Base-by-base conservation (phyloP, 2,329 filamentous ascomycete genomes). In the Pseudogymnoascus sp. region DNA sequence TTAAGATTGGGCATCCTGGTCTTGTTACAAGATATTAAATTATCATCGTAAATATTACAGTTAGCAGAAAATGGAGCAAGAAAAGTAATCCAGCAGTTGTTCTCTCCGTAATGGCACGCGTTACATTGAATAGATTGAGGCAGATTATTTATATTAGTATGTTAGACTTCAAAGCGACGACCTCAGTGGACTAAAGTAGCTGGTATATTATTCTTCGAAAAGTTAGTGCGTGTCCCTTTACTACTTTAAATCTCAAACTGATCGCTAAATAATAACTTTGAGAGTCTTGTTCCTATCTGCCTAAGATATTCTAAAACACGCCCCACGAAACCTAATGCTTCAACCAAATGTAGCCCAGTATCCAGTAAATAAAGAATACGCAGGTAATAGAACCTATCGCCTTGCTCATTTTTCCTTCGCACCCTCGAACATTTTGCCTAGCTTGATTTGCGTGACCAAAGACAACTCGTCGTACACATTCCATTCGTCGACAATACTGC, bases 401-500 rank as follows among this genome's bases (percentile, higher is more conserved):
- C 21, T 29, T 52, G 12, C 16, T 55, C 29, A 33, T 6, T 10
- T 31, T 37, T 60, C 19, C 29, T 38, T 60, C 26, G 26, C 26
- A 31, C 8, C 58, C 29, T 60, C 58, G 35, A n/a, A 29, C 26
- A 60, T 60, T 16, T 60, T 7, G 19, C 26, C 19, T 12, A 60
- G 21, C 58, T 60, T 60, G 29, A 60, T 12, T 21, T 60, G 58
- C 14, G 58, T 60, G 26, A 60, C 16, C 58, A 60, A 31, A 35
- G 58, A 60, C 26, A 60, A 29, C 58, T 60, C 58, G 19, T 60
- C 58, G 12, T 60, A 60, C 26, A 60, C 58, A 60, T 14, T 60
- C 58, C 58, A 60, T 35, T 60, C 58, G 16, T 60, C 58, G 26
- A 60, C 58, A 10, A 60, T 37, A 31, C 14, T 14, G 58, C 58